Base-by-base conservation (phyloP, 768 basidiomycete genomes). In the Calvatia gigantea region DNA sequence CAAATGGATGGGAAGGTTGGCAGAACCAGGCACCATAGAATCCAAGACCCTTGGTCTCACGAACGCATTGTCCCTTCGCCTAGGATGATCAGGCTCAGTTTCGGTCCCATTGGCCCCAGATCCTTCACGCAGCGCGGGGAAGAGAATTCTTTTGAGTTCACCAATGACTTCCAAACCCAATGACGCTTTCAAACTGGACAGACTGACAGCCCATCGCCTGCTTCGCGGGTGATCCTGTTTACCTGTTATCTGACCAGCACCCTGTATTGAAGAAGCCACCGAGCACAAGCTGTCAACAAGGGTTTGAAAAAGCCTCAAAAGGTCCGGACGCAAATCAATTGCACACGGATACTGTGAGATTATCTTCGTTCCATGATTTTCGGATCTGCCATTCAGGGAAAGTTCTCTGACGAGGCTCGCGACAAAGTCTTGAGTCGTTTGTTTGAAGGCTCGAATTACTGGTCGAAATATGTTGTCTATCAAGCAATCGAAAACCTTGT, bases 121-220 rank as follows among this genome's bases (percentile, higher is more conserved):
- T 14, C 6, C 44, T 19, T 46, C 45, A 41, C 19, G 35, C 32
- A 51, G 31, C 12, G 27, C 41, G 49, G 54, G 46, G 28, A 61
- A 56, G 11, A 74, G 66, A 51, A 73, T 65, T 39, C 60, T 59
- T 42, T 70, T 63, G 19, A 82, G 62, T 57, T 79, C 73, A 35
- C 71, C 71, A 33, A 75, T 58, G 8, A 71, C 66, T 56, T 70
- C 70, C 57, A 79, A 58, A 27, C 73, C 67, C 54, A 78, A 63
- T n/a, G 73, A 65, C 7, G 46, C 54, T 9, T 42, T 56, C 28
- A 56, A 39, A 35, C 38, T 49, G 28, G 54, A 41, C n/a, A 56
- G 19, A 9, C 38, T 56, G 47, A 49, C 19, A 5, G 39, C 37
- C 46, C 46, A 48, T 42, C 46, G 54, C 38, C 11, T 8, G 8